These are phyloP conservation scores for Annona squamosa DNA, from an alignment of 164 flowering plant species.

Conservation along the genomic window DNA sequence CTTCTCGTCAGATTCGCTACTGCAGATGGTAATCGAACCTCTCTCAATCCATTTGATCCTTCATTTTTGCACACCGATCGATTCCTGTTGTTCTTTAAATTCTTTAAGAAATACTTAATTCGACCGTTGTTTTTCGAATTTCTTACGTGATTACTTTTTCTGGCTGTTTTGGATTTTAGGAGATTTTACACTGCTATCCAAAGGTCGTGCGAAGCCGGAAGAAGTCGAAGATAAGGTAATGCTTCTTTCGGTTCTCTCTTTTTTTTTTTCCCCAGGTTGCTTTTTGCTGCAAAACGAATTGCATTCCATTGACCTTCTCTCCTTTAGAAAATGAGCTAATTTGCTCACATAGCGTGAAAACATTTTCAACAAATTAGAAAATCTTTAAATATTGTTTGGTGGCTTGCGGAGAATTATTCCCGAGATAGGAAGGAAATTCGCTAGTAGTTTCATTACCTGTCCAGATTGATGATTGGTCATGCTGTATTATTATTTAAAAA, in stretches of 20 bases:
- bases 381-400: too few species aligned
- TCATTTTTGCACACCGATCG: neutral
- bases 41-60: neutral
- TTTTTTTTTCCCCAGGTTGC: neutral
- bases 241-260: neutral
- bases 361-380: too few species aligned
- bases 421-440: too few species aligned
- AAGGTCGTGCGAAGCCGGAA: slow-evolving; percentile 51
- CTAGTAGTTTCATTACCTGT: too few species aligned
- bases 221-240: slow-evolving; percentile 75
- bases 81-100: too few species aligned
- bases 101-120: neutral
- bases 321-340: too few species aligned
- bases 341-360: too few species aligned
- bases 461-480: too few species aligned
- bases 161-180: slow-evolving; percentile 26
- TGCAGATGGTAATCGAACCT: slow-evolving; percentile 50
- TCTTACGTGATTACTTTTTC: neutral
- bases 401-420: too few species aligned
- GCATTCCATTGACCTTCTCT: too few species aligned
- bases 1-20: slow-evolving; percentile 36
- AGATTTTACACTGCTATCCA: slow-evolving; percentile 63
- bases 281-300: neutral
- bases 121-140: neutral
- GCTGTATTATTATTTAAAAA: too few species aligned